Evolutionary conservation across 2,329 filamentous ascomycete species (phyloP).

Genomic region (Ophiocordyceps camponoti-leonardi): DNA sequence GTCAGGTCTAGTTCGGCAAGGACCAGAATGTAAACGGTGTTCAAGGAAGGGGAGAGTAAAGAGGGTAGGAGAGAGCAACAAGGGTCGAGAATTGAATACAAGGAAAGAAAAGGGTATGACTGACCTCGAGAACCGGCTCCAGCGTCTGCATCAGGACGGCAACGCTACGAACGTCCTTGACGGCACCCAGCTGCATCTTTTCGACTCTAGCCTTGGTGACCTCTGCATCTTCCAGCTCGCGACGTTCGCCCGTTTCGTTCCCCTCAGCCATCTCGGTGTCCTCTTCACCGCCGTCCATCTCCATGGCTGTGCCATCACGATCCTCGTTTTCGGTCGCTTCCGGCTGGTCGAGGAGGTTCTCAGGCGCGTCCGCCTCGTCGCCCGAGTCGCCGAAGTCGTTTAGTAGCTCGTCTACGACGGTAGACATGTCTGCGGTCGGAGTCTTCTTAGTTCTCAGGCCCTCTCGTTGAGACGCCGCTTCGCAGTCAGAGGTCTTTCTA

Average conservation of each 20-base stretch:
- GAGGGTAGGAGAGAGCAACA: too few species aligned
- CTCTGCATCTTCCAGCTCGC: conserved; percentile 44
- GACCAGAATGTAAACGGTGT: conserved; percentile 43
- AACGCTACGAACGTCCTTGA: conserved; percentile 66
- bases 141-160: conserved; percentile 67
- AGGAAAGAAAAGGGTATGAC: conserved; percentile 14
- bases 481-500: not conserved
- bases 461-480: not conserved
- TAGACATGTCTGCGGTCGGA: conserved; percentile 47
- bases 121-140: conserved; percentile 67
- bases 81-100: not conserved
- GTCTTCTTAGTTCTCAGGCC: not conserved
- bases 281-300: conserved; percentile 42
- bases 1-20: conserved; percentile 50
- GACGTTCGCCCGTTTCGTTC: conserved; percentile 34
- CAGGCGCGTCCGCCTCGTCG: conserved; percentile 47
- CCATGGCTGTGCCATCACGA: conserved; percentile 26
- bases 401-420: conserved; percentile 78
- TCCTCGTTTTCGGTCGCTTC: conserved; percentile 15
- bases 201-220: conserved; percentile 65
- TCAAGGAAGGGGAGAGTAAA: conserved; percentile 3
- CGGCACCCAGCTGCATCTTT: conserved; percentile 58
- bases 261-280: conserved; percentile 27
- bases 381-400: conserved; percentile 52
- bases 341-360: conserved; percentile 25